A percentile compares a stretch with the other conserved stretches of the same genome.
phyloP scores from a whole-genome alignment of 257 asterid genomes.

The Solanum verrucosum region DNA sequence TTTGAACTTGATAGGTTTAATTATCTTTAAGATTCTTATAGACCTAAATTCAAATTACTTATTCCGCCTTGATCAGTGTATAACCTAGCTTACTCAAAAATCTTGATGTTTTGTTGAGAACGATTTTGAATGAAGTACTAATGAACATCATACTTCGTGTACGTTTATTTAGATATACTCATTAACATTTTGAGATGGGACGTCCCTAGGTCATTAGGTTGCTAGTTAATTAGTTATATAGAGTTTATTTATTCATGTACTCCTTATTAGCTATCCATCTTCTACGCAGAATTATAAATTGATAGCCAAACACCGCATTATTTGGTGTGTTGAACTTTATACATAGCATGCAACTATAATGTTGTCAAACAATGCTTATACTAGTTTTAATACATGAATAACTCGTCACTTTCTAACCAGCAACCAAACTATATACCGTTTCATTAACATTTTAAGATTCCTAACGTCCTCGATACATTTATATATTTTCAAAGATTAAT shows the following conservation, averaged over 20 bases:
- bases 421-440: not conserved
- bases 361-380: not conserved
- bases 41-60: not conserved
- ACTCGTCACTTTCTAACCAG: not conserved
- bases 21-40: not conserved
- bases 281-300: not conserved
- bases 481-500: not conserved
- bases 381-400: not conserved
- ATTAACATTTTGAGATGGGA: not conserved
- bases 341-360: not conserved
- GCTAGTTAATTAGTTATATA: not conserved
- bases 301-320: not conserved
- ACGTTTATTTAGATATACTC: not conserved
- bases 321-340: not conserved
- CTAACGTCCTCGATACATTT: too few species aligned
- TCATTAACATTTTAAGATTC: too few species aligned
- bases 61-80: not conserved
- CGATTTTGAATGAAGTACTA: not conserved
- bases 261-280: too few species aligned
- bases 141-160: too few species aligned
- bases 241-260: not conserved
- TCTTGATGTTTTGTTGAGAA: not conserved
- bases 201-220: not conserved
- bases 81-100: not conserved
- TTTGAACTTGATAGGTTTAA: not conserved